Percentiles rank a stretch among this genome's conserved stretches.
These are phyloP conservation scores for Mycocalia duriaeana DNA, from an alignment of 1,284 basidiomycete species.

Conservation along the genomic window DNA sequence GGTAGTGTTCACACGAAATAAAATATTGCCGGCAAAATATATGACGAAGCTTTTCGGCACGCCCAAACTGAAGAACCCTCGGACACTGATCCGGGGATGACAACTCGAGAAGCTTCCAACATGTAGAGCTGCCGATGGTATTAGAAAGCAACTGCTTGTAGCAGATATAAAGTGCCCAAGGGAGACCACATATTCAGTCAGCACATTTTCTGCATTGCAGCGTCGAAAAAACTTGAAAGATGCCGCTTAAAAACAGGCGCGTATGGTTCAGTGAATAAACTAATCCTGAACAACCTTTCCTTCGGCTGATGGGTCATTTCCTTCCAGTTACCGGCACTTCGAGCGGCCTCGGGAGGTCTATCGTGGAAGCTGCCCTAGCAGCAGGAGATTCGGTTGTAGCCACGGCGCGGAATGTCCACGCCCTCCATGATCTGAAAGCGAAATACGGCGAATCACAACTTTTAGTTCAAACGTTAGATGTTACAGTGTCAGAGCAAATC, in stretches of 20 bases:
- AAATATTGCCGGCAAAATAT: too few species aligned
- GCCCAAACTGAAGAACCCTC: too few species aligned
- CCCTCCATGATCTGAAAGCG: constrained; percentile 23
- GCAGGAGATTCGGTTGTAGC: constrained; percentile 29
- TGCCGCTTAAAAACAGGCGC: constrained; percentile 4
- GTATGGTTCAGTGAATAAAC: constrained; percentile 13
- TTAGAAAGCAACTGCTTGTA: too few species aligned
- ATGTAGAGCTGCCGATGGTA: too few species aligned
- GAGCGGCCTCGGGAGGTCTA: constrained; percentile 27
- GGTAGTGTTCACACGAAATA: too few species aligned
- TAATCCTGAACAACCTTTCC: neutral
- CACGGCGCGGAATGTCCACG: constrained; percentile 27
- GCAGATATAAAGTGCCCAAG: too few species aligned
- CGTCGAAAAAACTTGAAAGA: too few species aligned
- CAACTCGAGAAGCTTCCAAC: too few species aligned
- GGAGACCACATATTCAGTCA: too few species aligned
- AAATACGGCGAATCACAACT: constrained; percentile 24
- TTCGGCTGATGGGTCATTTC: neutral
- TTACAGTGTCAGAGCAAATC: constrained; percentile 24
- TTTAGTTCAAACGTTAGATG: constrained; percentile 33
- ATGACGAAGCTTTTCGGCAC: too few species aligned
- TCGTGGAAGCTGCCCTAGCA: constrained; percentile 25
- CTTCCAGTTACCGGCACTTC: constrained; percentile 30
- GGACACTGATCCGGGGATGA: too few species aligned
- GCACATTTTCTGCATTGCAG: too few species aligned